A percentile compares a stretch with the other conserved stretches of the same genome.
Evolutionary conservation across 176 grass and related monocot genomes (phyloP).

Genomic region (Olyra latifolia): DNA sequence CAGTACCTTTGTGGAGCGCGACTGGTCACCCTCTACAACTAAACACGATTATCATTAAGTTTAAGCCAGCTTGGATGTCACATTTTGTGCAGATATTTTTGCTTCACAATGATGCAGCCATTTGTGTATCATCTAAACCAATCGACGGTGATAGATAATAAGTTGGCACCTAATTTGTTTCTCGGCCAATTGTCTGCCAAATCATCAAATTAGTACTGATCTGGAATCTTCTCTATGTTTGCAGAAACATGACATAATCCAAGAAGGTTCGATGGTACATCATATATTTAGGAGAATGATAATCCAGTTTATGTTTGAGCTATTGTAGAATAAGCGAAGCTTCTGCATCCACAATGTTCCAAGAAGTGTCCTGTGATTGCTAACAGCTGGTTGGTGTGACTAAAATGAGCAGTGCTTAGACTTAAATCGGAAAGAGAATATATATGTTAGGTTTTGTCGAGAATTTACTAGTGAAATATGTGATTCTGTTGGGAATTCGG

Average conservation of each 20-base stretch:
- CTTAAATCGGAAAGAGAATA: slow-evolving; percentile 28
- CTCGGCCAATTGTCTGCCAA: slow-evolving; percentile 3
- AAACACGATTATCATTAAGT: slow-evolving; percentile 37
- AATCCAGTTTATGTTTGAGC: slow-evolving; percentile 11
- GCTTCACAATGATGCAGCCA: background rate
- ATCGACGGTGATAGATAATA: slow-evolving; percentile 20
- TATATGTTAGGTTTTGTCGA: background rate
- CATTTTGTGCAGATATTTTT: slow-evolving; percentile 47
- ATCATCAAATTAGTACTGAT: background rate
- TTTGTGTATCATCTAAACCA: background rate
- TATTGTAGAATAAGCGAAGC: background rate
- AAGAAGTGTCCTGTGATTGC: slow-evolving; percentile 1
- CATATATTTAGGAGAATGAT: slow-evolving; percentile 6
- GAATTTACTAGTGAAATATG: background rate
- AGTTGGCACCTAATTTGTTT: slow-evolving; percentile 4
- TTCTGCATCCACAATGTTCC: slow-evolving; percentile 7
- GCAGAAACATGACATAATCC: slow-evolving; percentile 7
- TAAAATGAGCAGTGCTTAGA: background rate
- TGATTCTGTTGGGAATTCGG: slow-evolving; percentile 23
- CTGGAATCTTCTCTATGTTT: background rate
- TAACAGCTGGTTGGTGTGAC: slow-evolving; percentile 8
- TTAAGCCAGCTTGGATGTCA: slow-evolving; percentile 24
- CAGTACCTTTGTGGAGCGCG: slow-evolving; percentile 31
- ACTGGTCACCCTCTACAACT: slow-evolving; percentile 49
- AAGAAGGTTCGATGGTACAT: background rate